These are phyloP conservation scores for Dothiorella sarmentorum DNA, from an alignment of 2,329 filamentous ascomycete species.

Conservation along the genomic window DNA sequence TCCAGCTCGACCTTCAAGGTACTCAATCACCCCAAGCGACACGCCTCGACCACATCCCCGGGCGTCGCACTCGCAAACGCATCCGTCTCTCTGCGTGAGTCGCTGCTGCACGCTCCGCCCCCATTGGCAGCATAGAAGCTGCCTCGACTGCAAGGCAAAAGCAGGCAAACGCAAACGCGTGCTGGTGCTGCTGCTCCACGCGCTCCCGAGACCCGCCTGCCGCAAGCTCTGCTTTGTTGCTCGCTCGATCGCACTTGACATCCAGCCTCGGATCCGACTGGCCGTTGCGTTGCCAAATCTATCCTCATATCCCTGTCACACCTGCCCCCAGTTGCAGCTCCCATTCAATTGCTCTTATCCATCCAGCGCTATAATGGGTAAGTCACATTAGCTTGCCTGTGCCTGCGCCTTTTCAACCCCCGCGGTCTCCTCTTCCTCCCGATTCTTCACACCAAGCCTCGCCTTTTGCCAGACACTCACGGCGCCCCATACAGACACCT, in stretches of 20 bases:
- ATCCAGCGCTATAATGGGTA: constrained; percentile 17
- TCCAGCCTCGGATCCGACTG: constrained; percentile 16
- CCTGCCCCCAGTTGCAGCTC: constrained; percentile 15
- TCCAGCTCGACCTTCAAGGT: constrained; percentile 9
- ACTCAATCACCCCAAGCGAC: constrained; percentile 10
- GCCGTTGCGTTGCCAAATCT: constrained; percentile 13
- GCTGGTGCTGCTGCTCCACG: neutral
- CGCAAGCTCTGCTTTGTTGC: constrained; percentile 10
- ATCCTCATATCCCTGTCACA: constrained; percentile 18
- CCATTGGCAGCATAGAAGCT: constrained; percentile 11
- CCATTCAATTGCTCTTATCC: constrained; percentile 16
- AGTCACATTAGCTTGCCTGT: constrained; percentile 17
- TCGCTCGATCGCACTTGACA: constrained; percentile 16
- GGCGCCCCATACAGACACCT: constrained; percentile 5
- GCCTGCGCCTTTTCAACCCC: constrained; percentile 18
- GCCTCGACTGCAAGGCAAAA: constrained; percentile 15
- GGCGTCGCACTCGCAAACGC: constrained; percentile 11
- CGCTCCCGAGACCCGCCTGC: constrained; percentile 16
- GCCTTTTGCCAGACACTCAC: constrained; percentile 1
- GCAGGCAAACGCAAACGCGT: constrained; percentile 16
- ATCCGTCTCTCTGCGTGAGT: constrained; percentile 13
- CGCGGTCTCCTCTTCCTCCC: constrained; percentile 1
- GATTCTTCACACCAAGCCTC: neutral
- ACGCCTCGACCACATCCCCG: constrained; percentile 12
- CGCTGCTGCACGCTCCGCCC: constrained; percentile 8